Evolutionary conservation across 441 rosid species (phyloP), one percentile per base, ranked within the genome.

Genomic region (Dalechampia spathulata): DNA sequence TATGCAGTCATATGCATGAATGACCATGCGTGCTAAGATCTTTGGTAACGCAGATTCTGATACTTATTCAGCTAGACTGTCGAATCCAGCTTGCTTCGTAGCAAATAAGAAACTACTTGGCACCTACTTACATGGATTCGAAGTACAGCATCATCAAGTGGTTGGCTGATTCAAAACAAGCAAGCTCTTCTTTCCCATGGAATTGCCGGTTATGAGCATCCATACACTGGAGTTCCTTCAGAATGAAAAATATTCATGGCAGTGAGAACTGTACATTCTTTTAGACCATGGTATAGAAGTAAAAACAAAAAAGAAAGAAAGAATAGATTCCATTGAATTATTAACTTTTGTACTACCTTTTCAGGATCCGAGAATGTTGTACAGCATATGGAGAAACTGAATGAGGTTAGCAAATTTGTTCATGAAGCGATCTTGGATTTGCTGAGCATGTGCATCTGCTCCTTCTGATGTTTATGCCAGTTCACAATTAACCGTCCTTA

Each of bases 331-430:
- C 50, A 55, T 50, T 47, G 9, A 48, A 43, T 62, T 26, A 36
- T 61, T 58, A 51, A 61, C 52, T 39, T 68, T 48, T 26, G 47
- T 59, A 30, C 67, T 53, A 20, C 52, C 55, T 56, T 64, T 65
- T 75, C 52, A n/a, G 70, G 62, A 57, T 62, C 69, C 44, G 55
- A 64, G 70, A 66, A 59, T 61, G 65, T 57, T 79, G 79, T 77
- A 82, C 76, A 77, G 81, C 66, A 46, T 40, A 50, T 63, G 73
- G 52, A 16, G 63, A 64, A 67, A 28, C 42, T 67, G 67, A 65
- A 30, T 28, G 66, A 55, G 60, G 64, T 42, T 59, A 54, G 49
- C 37, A 30, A 57, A 62, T 57, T 58, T 76, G 63, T 70, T 58
- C 28, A 17, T 52, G 66, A 49, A 54, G 62, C 64, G 58, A 57